Evolutionary conservation across 345 rosid genomes (phyloP).

Genomic region (Gossypium anomalum): DNA sequence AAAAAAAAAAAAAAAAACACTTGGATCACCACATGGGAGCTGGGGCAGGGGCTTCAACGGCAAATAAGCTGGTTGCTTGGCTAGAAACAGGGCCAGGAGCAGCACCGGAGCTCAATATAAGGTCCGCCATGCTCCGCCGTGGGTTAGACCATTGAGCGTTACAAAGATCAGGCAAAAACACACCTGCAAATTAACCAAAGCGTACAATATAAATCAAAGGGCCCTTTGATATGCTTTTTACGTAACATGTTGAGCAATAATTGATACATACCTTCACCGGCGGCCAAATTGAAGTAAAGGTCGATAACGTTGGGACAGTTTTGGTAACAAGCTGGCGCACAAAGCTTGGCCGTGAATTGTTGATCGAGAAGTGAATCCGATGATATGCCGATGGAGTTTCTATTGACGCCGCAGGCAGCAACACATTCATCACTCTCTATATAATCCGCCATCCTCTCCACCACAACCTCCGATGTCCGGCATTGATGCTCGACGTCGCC

Average conservation of each 20-base stretch:
- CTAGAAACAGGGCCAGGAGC: conserved; percentile 43
- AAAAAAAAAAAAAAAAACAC: too few relatives aligned
- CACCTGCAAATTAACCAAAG: conserved; percentile 47
- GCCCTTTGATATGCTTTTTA: too few relatives aligned
- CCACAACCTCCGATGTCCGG: conserved; percentile 78
- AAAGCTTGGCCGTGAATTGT: conserved; percentile 72
- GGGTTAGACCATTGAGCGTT: conserved; percentile 56
- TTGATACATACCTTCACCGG: conserved; percentile 72
- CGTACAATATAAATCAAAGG: too few relatives aligned
- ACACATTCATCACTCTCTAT: conserved; percentile 79
- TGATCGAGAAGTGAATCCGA: conserved; percentile 84
- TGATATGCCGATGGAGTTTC: conserved; percentile 80
- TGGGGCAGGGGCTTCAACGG: conserved; percentile 28
- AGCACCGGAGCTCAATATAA: conserved; percentile 52
- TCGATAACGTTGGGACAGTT: conserved; percentile 88
- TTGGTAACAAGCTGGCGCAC: conserved; percentile 65
- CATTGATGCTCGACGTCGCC: conserved; percentile 59
- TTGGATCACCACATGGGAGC: conserved; percentile 32
- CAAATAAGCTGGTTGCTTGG: neutral
- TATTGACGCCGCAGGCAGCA: conserved; percentile 70
- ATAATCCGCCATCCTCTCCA: conserved; percentile 63
- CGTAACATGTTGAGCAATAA: too few relatives aligned
- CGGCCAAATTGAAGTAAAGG: conserved; percentile 89
- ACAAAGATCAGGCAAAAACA: conserved; percentile 81
- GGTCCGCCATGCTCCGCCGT: conserved; percentile 68